These are phyloP conservation scores for Zygosaccharomyces pseudobailii DNA, from an alignment of 1,139 yeast genomes.

Conservation along the genomic window DNA sequence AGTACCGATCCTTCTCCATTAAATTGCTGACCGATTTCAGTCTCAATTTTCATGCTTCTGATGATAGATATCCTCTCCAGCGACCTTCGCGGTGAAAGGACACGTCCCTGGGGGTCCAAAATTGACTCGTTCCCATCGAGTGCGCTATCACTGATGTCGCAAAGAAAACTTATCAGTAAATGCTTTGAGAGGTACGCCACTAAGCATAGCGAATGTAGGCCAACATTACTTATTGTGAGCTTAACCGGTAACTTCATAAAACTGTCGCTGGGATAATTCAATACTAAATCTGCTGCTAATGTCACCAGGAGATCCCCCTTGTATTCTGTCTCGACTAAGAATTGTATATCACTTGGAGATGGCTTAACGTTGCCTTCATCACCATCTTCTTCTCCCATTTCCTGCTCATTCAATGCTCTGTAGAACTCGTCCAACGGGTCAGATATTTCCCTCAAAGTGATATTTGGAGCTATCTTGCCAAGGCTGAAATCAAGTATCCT, in stretches of 20 bases:
- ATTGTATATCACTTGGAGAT: conserved; percentile 55
- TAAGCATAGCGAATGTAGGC: conserved; percentile 74
- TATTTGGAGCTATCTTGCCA: conserved; percentile 73
- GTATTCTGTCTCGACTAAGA: conserved; percentile 71
- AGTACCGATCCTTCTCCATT: conserved; percentile 40
- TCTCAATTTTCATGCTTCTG: conserved; percentile 72
- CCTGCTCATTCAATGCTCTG: conserved; percentile 28
- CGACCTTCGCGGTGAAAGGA: conserved; percentile 27
- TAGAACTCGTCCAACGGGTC: conserved; percentile 89
- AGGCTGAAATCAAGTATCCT: conserved; percentile 66
- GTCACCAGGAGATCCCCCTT: conserved; percentile 74
- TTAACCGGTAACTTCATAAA: conserved; percentile 84
- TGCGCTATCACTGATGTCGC: conserved; percentile 41
- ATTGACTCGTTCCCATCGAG: conserved; percentile 33
- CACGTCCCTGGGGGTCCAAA: conserved; percentile 39
- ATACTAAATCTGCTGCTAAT: conserved; percentile 66
- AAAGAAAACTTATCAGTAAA: conserved; percentile 42
- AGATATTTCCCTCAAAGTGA: conserved; percentile 74
- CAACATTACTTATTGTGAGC: conserved; percentile 68
- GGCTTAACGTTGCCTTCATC: conserved; percentile 13
- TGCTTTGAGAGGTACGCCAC: conserved; percentile 54
- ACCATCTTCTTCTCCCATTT: conserved; percentile 15
- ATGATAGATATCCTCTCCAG: conserved; percentile 72
- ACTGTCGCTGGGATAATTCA: conserved; percentile 85
- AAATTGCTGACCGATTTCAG: conserved; percentile 76